phyloP scores from a whole-genome alignment of 331 rosid species.

The Quercus phellos region DNA sequence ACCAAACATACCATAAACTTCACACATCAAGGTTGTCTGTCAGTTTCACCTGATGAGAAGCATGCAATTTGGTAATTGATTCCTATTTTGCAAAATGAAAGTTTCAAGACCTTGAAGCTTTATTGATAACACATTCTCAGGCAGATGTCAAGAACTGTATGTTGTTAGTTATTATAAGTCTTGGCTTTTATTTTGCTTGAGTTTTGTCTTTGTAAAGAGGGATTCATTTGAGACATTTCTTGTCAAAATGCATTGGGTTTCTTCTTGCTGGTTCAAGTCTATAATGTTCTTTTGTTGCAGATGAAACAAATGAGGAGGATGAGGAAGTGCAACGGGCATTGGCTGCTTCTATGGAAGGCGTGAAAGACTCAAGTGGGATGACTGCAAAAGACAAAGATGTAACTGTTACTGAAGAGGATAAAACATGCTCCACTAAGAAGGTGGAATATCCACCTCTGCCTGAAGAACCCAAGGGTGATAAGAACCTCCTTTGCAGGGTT shows the following conservation, averaged over 20 bases:
- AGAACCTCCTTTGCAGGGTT: constrained; percentile 68
- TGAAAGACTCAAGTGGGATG: constrained; percentile 42
- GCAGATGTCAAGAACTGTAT: background rate
- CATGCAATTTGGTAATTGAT: background rate
- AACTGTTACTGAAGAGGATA: constrained; percentile 29
- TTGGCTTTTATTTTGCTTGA: background rate
- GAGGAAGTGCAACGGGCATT: constrained; percentile 68
- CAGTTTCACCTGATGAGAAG: background rate
- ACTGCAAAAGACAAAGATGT: constrained; percentile 34
- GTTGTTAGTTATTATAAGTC: background rate
- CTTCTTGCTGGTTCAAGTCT: background rate
- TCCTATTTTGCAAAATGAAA: background rate
- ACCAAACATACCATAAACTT: background rate
- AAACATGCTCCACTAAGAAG: constrained; percentile 34
- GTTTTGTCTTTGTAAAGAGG: background rate
- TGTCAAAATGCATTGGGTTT: background rate
- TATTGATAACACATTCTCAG: background rate
- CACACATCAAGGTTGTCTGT: background rate
- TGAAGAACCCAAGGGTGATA: constrained; percentile 84
- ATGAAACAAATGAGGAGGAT: constrained; percentile 52
- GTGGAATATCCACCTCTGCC: constrained; percentile 68
- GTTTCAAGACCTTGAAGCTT: background rate
- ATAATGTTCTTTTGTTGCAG: constrained; percentile 29
- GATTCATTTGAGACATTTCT: background rate
- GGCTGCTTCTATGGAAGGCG: constrained; percentile 65